Evolutionary conservation across 139 green algal genomes (phyloP), one percentile per base, ranked within the genome.

Genomic region (Coccomyxa sp.): DNA sequence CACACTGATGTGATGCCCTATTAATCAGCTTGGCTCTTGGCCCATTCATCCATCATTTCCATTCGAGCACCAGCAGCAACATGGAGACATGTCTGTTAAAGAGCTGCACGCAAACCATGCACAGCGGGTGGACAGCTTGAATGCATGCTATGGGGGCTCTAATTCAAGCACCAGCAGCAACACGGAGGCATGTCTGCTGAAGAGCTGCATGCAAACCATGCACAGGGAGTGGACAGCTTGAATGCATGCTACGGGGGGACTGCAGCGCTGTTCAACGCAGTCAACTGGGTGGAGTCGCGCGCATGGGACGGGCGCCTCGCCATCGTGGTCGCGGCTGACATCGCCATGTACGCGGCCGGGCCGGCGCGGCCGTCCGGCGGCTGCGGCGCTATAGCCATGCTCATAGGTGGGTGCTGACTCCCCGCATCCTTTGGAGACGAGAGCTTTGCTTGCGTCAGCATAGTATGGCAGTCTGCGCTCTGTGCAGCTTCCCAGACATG

Each of bases 231-330:
- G n/a, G 95, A 98, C 88, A 86, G 75, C 58, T 67, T 95, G 57
- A 93, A 96, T 81, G 95, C 92, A 28, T 98, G 95, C 92, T 98
- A 94, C 76, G 95, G 93, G 3, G 94, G 89, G 80, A 98, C 95
- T 13, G 90, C 94, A 16, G 95, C 95, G 7, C 82, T 98, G 83
- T 84, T 96, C 30, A 91, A 93, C 68, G 89, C 91, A 0, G 85
- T 90, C 13, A 92, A 94, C 71, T 98, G 95, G 94, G 84, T 95
- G 67, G 90, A 93, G 77, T 84, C 76, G 1, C 51, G 68, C 12
- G 82, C 79, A 25, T 98, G 95, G 94, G 95, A 98, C 80, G 94
- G 95, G 0, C 87, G 95, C 1, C 86, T 93, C 30, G 95, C 93
- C 7, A 79, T 97, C 58, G 95, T 96, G 67, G 95, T 98, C 31